Evolutionary conservation across 1,284 basidiomycete species (phyloP), one percentile per base, ranked within the genome.

Genomic region (Ceratobasidium sp.): DNA sequence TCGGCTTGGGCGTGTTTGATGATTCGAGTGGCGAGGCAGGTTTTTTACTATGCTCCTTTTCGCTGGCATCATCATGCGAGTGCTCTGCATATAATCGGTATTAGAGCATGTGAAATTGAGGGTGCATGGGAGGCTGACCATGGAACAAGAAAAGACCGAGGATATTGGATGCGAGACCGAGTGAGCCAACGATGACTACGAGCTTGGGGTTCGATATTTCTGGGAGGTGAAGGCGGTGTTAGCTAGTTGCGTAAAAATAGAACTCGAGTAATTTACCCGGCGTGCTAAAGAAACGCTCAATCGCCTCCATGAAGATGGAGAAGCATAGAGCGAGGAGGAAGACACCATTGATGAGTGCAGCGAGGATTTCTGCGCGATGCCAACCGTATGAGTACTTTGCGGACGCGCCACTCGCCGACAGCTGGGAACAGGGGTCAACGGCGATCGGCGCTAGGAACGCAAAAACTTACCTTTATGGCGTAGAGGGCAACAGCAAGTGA

Each of bases 311-410:
- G 67, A 90, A 93, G 80, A 99, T 98, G 19, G 96, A 95, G 83
- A 98, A 96, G 85, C 97, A 99, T 0, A 99, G 89, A 0, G 98
- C 97, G 62, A 96, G 85, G 2, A 99, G 89, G 85, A 99, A 99
- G 72, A 99, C 97, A 64, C 98, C 97, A 80, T 99, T 99, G 80
- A 99, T 86, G 59, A 99, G 87, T 0, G 96, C 95, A 36, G 96
- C 96, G 8, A 99, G 89, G 76, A 99, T 98, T 82, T 99, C 98
- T n/a, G 98, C 98, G 74, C 98, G 89, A 84, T 99, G 97, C 96
- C 97, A 99, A 24, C 96, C 96, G 81, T 97, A 98, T 1, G 94
- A 94, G 82, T 96, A 97, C 51, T 90, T 89, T 54, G 83, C 80
- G 44, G 84, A 82, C 0, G 81, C 74, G 48, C 62, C 59, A 76